These are phyloP conservation scores for Tieghemostelium lacteum DNA, from an alignment of 78 protist genomes.

Conservation along the genomic window DNA sequence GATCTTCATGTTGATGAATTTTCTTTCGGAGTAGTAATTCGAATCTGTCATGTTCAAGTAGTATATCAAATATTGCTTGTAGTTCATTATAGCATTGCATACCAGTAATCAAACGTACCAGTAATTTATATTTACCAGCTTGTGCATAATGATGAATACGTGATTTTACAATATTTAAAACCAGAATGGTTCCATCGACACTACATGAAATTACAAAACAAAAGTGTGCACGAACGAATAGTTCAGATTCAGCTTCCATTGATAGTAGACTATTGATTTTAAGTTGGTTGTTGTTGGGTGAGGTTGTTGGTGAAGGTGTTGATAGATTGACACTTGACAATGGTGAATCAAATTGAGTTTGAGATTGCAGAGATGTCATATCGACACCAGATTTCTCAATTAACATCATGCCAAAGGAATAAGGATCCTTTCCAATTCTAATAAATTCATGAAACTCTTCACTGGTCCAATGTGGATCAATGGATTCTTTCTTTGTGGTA, in stretches of 20 bases:
- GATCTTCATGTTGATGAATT: slow-evolving; percentile 75
- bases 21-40: slow-evolving; percentile 77
- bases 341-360: neutral
- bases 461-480: slow-evolving; percentile 61
- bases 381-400: slow-evolving; percentile 42
- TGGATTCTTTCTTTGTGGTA: neutral
- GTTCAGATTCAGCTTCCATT: slow-evolving; percentile 62
- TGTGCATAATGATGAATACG: slow-evolving; percentile 53
- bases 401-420: slow-evolving; percentile 63
- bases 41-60: slow-evolving; percentile 71
- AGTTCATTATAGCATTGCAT: slow-evolving; percentile 73
- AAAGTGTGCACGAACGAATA: slow-evolving; percentile 76
- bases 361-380: neutral
- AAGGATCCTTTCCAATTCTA: slow-evolving; percentile 68
- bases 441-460: slow-evolving; percentile 71
- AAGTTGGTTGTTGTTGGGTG: neutral
- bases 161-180: slow-evolving; percentile 59
- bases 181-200: slow-evolving; percentile 71
- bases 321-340: neutral
- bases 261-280: too few relatives aligned
- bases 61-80: slow-evolving; percentile 63
- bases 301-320: neutral
- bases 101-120: slow-evolving; percentile 71
- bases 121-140: slow-evolving; percentile 36
- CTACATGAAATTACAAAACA: slow-evolving; percentile 79